Percentiles rank a stretch among this genome's conserved stretches.
These are phyloP conservation scores for Bothriochloa decipiens DNA, from an alignment of 176 grass and related monocot species.

Conservation along the genomic window DNA sequence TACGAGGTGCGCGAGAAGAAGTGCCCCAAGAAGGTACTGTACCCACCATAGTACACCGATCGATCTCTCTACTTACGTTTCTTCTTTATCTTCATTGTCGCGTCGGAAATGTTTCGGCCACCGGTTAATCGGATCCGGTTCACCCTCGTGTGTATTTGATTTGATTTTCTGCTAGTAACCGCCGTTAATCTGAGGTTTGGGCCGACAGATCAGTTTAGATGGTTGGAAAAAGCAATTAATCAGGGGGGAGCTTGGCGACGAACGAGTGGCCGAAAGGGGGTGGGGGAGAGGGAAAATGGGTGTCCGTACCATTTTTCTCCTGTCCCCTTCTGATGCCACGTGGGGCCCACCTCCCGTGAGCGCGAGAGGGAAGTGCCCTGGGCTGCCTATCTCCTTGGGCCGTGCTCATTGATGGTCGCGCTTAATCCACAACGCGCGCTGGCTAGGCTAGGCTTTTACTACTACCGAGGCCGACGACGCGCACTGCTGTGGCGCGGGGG, in stretches of 20 bases:
- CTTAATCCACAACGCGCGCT: background rate
- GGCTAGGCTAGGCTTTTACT: too few species aligned
- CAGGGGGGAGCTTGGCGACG: too few species aligned
- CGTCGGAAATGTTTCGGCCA: background rate
- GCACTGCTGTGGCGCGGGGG: background rate
- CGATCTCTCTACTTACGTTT: background rate
- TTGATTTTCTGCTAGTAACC: background rate
- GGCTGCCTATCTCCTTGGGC: too few species aligned
- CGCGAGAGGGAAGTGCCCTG: background rate
- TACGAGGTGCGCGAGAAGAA: constrained; percentile 94
- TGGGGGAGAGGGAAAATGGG: background rate
- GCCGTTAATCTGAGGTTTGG: background rate
- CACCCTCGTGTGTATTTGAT: background rate
- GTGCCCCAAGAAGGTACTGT: constrained; percentile 71
- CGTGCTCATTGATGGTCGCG: constrained; percentile 44
- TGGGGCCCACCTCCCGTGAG: constrained; percentile 34
- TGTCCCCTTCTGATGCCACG: constrained; percentile 5
- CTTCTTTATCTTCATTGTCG: background rate
- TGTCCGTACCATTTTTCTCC: background rate
- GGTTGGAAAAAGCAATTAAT: too few species aligned
- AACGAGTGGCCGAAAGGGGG: too few species aligned
- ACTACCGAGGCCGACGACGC: background rate
- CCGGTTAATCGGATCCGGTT: background rate
- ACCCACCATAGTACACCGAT: too few species aligned
- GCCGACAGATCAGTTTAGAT: background rate